A percentile compares a stretch with the other conserved stretches of the same genome.
phyloP scores from a whole-genome alignment of 208 protist species.

The Trypanosoma avium region DNA sequence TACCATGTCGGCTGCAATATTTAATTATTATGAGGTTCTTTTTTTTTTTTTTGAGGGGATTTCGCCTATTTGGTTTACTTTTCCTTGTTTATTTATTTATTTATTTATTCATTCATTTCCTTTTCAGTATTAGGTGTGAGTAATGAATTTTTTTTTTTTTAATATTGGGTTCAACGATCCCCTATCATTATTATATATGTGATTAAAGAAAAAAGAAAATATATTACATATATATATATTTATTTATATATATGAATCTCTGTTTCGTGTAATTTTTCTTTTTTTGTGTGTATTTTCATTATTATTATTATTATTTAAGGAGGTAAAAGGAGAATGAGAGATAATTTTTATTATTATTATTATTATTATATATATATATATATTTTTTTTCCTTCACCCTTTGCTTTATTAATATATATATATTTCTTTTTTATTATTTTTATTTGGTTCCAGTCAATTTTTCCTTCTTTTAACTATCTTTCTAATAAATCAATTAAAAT shows the following conservation, averaged over 20 bases:
- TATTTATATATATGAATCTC: background rate
- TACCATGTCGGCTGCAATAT: too few relatives aligned
- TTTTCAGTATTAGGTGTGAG: too few relatives aligned
- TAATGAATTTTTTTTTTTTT: too few relatives aligned
- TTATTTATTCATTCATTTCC: too few relatives aligned
- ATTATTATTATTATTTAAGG: background rate
- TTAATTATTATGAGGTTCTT: too few relatives aligned
- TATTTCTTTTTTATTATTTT: slow-evolving; percentile 2
- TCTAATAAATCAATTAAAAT: too few relatives aligned
- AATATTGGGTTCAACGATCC: too few relatives aligned
- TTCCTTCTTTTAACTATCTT: too few relatives aligned
- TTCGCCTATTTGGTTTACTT: too few relatives aligned
- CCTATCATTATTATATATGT: too few relatives aligned
- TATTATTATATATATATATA: slow-evolving; percentile 16
- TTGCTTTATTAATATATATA: slow-evolving; percentile 12
- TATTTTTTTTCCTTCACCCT: slow-evolving; percentile 8
- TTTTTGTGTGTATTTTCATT: slow-evolving; percentile 21
- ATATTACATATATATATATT: background rate
- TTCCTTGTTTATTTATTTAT: too few relatives aligned
- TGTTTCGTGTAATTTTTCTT: background rate
- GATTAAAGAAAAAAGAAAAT: background rate
- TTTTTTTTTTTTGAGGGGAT: too few relatives aligned
- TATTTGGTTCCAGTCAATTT: background rate
- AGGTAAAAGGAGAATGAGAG: slow-evolving; percentile 6
- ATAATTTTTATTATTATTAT: slow-evolving; percentile 6